Conservation (phyloP, 2,329 filamentous ascomycete genomes). For the Fusarium sp. region DNA sequence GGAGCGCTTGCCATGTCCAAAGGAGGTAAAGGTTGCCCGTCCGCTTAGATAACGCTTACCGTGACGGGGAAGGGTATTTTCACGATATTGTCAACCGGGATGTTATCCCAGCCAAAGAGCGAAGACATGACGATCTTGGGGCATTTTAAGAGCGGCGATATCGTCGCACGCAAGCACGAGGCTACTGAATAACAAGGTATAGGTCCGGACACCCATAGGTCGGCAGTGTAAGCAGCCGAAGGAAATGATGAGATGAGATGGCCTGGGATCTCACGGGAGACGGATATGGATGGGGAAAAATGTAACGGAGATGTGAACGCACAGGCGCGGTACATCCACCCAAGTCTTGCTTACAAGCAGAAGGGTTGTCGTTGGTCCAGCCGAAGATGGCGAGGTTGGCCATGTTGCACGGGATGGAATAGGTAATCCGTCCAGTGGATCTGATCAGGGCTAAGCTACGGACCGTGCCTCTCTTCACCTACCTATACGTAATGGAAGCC, state of each 20-base stretch:
- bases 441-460: constrained; percentile 11
- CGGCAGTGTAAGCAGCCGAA: constrained; percentile 3
- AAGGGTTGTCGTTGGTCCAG: constrained; percentile 23
- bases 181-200: not conserved
- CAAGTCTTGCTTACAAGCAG: constrained; percentile 12
- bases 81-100: too few relatives aligned
- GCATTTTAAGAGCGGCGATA: too few relatives aligned
- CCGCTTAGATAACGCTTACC: too few relatives aligned
- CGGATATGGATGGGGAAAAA: constrained; percentile 15
- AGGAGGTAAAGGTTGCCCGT: not conserved
- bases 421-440: not conserved
- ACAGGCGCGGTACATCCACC: constrained; percentile 9
- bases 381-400: constrained; percentile 9
- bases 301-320: constrained; percentile 27
- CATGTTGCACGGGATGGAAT: constrained; percentile 1
- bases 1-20: not conserved
- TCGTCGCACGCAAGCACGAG: not conserved
- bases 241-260: constrained; percentile 25
- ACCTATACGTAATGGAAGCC: not conserved
- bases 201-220: not conserved
- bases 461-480: constrained; percentile 26
- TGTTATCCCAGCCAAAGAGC: too few relatives aligned
- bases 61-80: too few relatives aligned
- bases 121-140: too few relatives aligned
- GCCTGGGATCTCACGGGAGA: constrained; percentile 37